A percentile compares a stretch with the other conserved stretches of the same genome.
Evolutionary conservation across 495 filamentous ascomycete genomes (phyloP).

Genomic region (Podospora didyma): DNA sequence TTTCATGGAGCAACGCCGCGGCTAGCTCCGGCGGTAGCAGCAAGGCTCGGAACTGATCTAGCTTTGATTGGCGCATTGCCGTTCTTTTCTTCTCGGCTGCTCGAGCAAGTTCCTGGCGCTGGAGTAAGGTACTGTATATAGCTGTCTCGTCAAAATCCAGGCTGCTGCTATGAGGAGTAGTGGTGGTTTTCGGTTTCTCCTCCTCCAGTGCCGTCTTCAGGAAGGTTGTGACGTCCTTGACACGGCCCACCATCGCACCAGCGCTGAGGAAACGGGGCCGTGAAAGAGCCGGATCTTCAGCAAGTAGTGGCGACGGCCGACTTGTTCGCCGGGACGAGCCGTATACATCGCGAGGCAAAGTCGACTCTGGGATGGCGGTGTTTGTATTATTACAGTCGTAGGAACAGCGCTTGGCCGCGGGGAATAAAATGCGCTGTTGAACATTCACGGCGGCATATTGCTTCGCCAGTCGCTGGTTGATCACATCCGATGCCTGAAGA

Average conservation of each 20-base stretch:
- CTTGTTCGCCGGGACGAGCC: background rate
- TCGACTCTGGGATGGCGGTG: constrained; percentile 2
- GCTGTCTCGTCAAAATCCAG: background rate
- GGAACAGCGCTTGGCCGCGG: background rate
- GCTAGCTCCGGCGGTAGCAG: background rate
- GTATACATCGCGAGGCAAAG: constrained; percentile 6
- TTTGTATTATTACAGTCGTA: background rate
- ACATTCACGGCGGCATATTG: background rate
- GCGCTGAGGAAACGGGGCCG: constrained; percentile 3
- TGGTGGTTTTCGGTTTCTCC: no score
- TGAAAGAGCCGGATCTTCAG: background rate
- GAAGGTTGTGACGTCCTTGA: background rate
- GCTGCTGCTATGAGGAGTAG: no score
- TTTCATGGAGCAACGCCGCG: background rate
- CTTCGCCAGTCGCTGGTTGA: background rate
- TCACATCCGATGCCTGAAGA: constrained; percentile 7
- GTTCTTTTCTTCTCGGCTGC: background rate
- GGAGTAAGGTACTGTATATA: background rate
- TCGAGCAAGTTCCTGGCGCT: background rate
- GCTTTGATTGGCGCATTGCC: background rate
- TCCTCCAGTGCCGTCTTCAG: background rate
- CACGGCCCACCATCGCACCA: constrained; percentile 4
- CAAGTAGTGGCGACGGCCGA: background rate
- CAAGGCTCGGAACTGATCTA: background rate
- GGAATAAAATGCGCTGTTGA: constrained; percentile 2